Percentiles rank a stretch among this genome's conserved stretches.
Evolutionary conservation across 352 stramenopile species (phyloP).

Genomic region (Globisporangium carolinianum): DNA sequence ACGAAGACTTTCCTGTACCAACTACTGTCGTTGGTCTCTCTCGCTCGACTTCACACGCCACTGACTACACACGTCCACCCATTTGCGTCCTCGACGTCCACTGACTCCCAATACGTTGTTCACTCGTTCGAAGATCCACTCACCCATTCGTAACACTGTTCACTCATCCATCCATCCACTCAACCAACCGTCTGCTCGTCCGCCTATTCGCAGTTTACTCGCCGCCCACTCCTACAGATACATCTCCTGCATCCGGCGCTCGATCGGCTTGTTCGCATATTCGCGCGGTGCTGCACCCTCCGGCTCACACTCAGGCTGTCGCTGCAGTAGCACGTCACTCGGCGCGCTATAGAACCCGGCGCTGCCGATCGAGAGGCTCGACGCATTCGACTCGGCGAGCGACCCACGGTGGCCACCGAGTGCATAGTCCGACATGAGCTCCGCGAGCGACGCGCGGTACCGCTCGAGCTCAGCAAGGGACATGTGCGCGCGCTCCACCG

Average conservation of each 20-base stretch:
- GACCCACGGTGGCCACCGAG: constrained; percentile 2
- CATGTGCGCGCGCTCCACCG: constrained; percentile 7
- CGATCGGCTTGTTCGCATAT: background rate
- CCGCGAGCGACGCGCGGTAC: constrained; percentile 42
- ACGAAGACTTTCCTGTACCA: no score
- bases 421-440: constrained; percentile 61
- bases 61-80: no score
- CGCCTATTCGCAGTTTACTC: no score
- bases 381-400: constrained; percentile 17
- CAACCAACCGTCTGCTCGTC: background rate
- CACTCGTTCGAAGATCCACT: background rate
- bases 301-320: constrained; percentile 28
- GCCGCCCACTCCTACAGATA: background rate
- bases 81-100: no score
- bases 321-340: background rate
- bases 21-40: no score
- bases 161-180: background rate
- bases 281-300: background rate
- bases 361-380: constrained; percentile 10
- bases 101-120: no score
- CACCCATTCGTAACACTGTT: background rate
- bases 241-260: constrained; percentile 6
- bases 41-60: no score
- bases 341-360: background rate
- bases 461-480: constrained; percentile 23